Conservation (phyloP, 2,329 filamentous ascomycete species). For the Fusarium anthophilum region DNA sequence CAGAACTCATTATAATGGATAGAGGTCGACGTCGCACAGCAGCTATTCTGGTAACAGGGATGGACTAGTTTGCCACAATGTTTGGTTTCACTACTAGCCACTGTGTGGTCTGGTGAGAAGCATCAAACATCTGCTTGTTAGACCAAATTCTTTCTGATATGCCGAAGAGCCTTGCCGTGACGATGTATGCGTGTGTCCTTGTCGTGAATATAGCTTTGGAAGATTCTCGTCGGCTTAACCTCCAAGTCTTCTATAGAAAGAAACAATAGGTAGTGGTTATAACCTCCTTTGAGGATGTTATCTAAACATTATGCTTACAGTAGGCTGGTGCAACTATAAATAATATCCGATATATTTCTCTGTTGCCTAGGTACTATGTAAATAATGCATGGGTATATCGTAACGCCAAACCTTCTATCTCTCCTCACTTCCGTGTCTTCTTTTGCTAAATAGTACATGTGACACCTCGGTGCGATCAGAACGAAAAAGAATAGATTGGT, state of each 20-base stretch:
- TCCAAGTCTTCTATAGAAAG: not conserved
- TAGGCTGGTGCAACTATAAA: not conserved
- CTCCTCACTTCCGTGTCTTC: not conserved
- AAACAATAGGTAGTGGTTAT: not conserved
- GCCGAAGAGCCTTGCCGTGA: not conserved
- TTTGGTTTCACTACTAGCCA: not conserved
- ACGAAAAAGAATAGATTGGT: not conserved
- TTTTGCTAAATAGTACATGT: not conserved
- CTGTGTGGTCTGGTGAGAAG: not conserved
- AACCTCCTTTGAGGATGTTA: not conserved
- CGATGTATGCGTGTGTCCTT: not conserved
- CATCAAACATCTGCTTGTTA: not conserved
- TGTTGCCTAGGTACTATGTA: not conserved
- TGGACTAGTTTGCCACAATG: not conserved
- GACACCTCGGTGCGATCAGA: conserved; percentile 9
- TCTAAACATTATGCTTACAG: not conserved
- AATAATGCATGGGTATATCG: not conserved
- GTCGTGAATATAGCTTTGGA: not conserved
- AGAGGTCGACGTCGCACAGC: not conserved
- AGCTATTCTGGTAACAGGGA: too few relatives aligned
- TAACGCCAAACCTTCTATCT: not conserved
- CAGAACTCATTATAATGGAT: not conserved
- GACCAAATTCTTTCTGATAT: not conserved
- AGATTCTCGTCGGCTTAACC: not conserved
- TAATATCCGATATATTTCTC: not conserved